phyloP scores from a whole-genome alignment of 2,329 filamentous ascomycete species.

The Colletotrichum aenigma region DNA sequence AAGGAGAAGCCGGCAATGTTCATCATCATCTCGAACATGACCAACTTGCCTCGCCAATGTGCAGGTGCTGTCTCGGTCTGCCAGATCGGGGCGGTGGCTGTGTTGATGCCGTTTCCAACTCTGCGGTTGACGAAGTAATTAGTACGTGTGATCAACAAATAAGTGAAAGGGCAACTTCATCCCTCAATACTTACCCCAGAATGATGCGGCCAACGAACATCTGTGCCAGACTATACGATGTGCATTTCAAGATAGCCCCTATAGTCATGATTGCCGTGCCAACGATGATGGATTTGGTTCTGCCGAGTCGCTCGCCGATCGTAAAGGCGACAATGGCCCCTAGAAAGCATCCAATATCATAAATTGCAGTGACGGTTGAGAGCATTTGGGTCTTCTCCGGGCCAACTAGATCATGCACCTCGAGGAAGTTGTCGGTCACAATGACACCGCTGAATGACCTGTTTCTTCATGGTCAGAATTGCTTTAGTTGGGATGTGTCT shows the following conservation, averaged over 20 bases:
- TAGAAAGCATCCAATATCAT: not conserved
- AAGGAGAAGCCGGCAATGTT: constrained; percentile 35
- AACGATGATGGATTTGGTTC: not conserved
- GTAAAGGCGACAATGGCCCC: not conserved
- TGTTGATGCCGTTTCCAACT: constrained; percentile 49
- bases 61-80: constrained; percentile 38
- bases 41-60: constrained; percentile 33
- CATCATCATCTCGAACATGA: constrained; percentile 34
- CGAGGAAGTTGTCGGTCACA: not conserved
- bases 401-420: not conserved
- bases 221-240: not conserved
- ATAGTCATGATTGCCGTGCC: not conserved
- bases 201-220: not conserved
- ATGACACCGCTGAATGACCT: not conserved
- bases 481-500: not conserved
- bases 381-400: not conserved
- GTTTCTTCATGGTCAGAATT: not conserved
- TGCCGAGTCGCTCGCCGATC: not conserved
- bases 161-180: not conserved
- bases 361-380: not conserved
- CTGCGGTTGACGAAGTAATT: constrained; percentile 26
- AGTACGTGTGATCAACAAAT: not conserved
- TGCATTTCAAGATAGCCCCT: not conserved
- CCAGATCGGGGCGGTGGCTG: constrained; percentile 41
- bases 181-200: not conserved